Evolutionary conservation across 2,329 filamentous ascomycete species (phyloP).

Genomic region (Cladosporium sp.): DNA sequence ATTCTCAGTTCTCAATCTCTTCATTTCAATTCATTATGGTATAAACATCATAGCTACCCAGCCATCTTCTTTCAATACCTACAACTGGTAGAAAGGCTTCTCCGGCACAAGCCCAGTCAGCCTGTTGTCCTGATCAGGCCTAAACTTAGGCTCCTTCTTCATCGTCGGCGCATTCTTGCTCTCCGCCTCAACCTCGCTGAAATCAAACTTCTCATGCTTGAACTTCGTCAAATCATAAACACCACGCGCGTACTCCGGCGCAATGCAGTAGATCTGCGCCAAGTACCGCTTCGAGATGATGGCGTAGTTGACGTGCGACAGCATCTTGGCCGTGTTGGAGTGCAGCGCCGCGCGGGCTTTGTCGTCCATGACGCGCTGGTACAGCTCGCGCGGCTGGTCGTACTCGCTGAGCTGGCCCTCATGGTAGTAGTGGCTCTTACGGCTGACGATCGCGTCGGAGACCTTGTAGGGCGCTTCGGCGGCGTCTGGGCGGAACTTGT

Average conservation of each 20-base stretch:
- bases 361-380: constrained; percentile 50
- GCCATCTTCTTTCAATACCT: too few relatives aligned
- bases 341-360: constrained; percentile 48
- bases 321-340: constrained; percentile 48
- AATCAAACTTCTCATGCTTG: constrained; percentile 46
- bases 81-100: constrained; percentile 36
- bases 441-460: constrained; percentile 51
- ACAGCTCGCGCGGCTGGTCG: constrained; percentile 53
- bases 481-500: constrained; percentile 54
- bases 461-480: constrained; percentile 54
- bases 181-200: constrained; percentile 48
- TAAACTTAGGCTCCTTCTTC: constrained; percentile 50
- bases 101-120: constrained; percentile 43
- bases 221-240: constrained; percentile 47
- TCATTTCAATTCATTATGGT: not conserved
- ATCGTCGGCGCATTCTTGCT: constrained; percentile 47
- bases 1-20: not conserved
- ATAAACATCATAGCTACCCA: not conserved
- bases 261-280: constrained; percentile 54
- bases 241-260: constrained; percentile 48
- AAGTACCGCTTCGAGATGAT: constrained; percentile 50
- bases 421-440: constrained; percentile 57
- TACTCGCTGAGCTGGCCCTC: constrained; percentile 56
- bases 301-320: constrained; percentile 31
- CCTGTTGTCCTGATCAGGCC: constrained; percentile 41